Evolutionary conservation across 352 stramenopile species (phyloP), one percentile per base, ranked within the genome.

Genomic region (Pythium scleroteichum): DNA sequence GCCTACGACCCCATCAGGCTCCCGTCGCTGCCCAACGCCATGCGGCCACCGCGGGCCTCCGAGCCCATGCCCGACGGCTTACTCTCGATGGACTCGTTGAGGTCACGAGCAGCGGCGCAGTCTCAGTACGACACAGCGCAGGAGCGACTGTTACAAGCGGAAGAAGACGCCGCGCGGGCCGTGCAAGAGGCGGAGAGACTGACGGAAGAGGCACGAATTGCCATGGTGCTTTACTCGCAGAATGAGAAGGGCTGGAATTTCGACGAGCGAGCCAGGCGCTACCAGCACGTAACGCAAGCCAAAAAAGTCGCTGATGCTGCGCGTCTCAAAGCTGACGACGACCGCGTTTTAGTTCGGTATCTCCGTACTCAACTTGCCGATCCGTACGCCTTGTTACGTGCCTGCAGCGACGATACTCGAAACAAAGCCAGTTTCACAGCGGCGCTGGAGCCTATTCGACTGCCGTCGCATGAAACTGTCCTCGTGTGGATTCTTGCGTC

Each of bases 231-330:
- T 0, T 88, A 86, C 48, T 48, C 74, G 1, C 74, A 90, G 41
- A 77, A 84, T 38, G 82, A 89, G 50, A 68, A 63, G 27, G 74
- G 59, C 7, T 90, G 82, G 79, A 66, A 47, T 47, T 92, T 89
- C 58, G 82, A 88, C 32, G 79, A 89, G 50, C 76, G 79, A 1
- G 63, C 82, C 2, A 62, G 38, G 3, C 73, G 78, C 12, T 87
- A 86, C 45, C 66, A 83, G 42, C 59, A 79, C 22, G 68, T 88
- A 22, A 71, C 87, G 59, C 73, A 85, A 19, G 55, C 73, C 20
- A 88, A 85, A 38, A 75, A 72, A 49, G 57, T 74, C 23, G 82
- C 79, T 0, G 82, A 88, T 2, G 62, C 63, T 4, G 62, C 76
- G 2, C 66, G 79, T 8, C 54, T 71, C 17, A 40, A 77, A 32